Evolutionary conservation across 192 early-diverging fungal genomes (phyloP).

Genomic region (Chytriomyces confervae): DNA sequence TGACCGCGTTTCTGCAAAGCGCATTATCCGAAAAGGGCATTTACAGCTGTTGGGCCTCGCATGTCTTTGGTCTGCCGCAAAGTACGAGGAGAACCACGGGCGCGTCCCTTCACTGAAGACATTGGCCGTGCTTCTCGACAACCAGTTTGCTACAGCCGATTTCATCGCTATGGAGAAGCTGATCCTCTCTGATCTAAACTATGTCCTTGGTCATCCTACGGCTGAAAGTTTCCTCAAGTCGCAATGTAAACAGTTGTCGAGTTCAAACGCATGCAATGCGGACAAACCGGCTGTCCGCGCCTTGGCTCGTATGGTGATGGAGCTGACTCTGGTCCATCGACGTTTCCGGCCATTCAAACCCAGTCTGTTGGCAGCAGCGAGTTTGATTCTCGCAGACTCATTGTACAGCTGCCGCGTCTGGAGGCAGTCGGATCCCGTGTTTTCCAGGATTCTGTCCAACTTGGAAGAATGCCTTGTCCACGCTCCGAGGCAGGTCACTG

Average conservation of each 20-base stretch:
- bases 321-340: conserved; percentile 51
- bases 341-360: conserved; percentile 48
- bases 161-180: conserved; percentile 58
- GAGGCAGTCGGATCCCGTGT: conserved; percentile 6
- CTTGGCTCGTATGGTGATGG: conserved; percentile 60
- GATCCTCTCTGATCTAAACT: conserved; percentile 51
- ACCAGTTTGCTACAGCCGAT: conserved; percentile 44
- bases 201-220: conserved; percentile 50
- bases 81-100: conserved; percentile 69
- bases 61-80: conserved; percentile 61
- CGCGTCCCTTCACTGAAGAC: conserved; percentile 57
- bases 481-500: conserved; percentile 18
- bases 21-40: conserved; percentile 37
- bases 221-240: conserved; percentile 55
- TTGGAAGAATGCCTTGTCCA: conserved; percentile 15
- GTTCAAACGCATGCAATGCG: not conserved
- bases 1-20: conserved; percentile 54
- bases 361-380: conserved; percentile 47
- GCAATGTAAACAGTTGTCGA: conserved; percentile 16
- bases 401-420: not conserved
- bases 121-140: conserved; percentile 43
- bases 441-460: not conserved
- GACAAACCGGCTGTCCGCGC: conserved; percentile 33
- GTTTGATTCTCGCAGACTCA: conserved; percentile 33
- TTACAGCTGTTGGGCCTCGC: conserved; percentile 65